phyloP scores from a whole-genome alignment of 495 filamentous ascomycete genomes.

The Rusavskia elegans region DNA sequence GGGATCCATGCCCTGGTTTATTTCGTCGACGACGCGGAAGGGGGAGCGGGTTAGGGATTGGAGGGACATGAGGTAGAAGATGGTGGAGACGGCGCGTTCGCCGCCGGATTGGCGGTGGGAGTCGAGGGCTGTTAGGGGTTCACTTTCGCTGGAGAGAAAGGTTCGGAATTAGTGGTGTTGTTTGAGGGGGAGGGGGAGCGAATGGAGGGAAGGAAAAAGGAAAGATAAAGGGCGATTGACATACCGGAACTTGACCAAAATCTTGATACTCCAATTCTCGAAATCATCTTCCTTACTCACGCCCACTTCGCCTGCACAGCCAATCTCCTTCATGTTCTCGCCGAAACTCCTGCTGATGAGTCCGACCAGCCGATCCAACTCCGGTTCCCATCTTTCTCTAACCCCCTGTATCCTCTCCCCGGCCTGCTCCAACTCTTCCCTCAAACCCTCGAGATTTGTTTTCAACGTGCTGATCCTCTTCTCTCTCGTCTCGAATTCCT shows the following conservation, averaged over 20 bases:
- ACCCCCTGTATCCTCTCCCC: slow-evolving; percentile 42
- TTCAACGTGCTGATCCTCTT: slow-evolving; percentile 39
- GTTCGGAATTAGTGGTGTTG: too few relatives aligned
- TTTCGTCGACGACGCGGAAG: slow-evolving; percentile 99
- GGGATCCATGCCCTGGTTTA: slow-evolving; percentile 99
- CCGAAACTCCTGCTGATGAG: slow-evolving; percentile 82
- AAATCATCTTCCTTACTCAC: slow-evolving; percentile 71
- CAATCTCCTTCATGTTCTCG: slow-evolving; percentile 82
- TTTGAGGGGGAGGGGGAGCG: too few relatives aligned
- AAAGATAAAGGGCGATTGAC: slow-evolving; percentile 7
- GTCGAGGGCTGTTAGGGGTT: slow-evolving; percentile 68
- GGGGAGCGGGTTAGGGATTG: slow-evolving; percentile 86
- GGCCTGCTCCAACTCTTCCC: slow-evolving; percentile 31
- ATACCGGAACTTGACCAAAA: slow-evolving; percentile 84
- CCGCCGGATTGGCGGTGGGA: slow-evolving; percentile 91
- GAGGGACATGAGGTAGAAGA: slow-evolving; percentile 98
- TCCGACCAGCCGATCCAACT: slow-evolving; percentile 57
- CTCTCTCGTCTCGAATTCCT: slow-evolving; percentile 61
- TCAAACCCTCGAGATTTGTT: slow-evolving; percentile 26
- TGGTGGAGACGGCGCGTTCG: slow-evolving; percentile 89
- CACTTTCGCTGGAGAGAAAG: slow-evolving; percentile 42
- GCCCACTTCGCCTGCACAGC: slow-evolving; percentile 82
- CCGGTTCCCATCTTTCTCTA: slow-evolving; percentile 60
- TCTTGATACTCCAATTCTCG: slow-evolving; percentile 84
- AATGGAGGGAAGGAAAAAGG: neutral